Percentiles rank a stretch among this genome's conserved stretches.
Evolutionary conservation across 257 asterid species (phyloP).

Genomic region (Solanum ahanhuiri): DNA sequence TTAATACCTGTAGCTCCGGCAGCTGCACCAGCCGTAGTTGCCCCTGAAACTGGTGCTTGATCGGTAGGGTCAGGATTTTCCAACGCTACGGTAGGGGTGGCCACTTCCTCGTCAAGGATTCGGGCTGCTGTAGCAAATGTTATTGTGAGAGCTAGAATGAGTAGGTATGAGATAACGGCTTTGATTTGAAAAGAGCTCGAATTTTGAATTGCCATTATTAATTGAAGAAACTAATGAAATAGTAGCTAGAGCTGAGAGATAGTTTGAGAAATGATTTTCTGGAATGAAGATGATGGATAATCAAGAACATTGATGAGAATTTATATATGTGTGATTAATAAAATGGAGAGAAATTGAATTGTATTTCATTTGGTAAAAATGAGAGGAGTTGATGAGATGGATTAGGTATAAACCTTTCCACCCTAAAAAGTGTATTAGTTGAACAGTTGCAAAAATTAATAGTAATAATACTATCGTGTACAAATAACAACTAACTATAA

Average conservation of each 20-base stretch:
- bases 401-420: neutral
- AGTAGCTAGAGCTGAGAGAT: neutral
- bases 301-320: neutral
- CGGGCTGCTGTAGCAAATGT: constrained; percentile 15
- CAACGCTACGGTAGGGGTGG: constrained; percentile 8
- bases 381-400: constrained; percentile 1
- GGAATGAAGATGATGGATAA: neutral
- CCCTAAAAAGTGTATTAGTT: neutral
- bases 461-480: neutral
- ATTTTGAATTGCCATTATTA: neutral
- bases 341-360: neutral
- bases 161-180: neutral
- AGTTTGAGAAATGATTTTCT: neutral
- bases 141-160: constrained; percentile 12
- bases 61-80: neutral
- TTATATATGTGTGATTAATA: neutral
- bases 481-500: neutral
- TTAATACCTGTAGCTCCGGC: neutral
- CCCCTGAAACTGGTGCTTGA: constrained; percentile 6
- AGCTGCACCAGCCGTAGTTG: neutral
- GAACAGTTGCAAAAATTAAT: neutral
- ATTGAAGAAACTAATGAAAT: neutral
- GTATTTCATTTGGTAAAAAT: neutral
- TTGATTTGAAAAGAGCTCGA: neutral
- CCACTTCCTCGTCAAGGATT: constrained; percentile 24